Percentiles rank a stretch among this genome's conserved stretches.
Conservation (phyloP, 2,329 filamentous ascomycete species). For the Aspergillus piperis region DNA sequence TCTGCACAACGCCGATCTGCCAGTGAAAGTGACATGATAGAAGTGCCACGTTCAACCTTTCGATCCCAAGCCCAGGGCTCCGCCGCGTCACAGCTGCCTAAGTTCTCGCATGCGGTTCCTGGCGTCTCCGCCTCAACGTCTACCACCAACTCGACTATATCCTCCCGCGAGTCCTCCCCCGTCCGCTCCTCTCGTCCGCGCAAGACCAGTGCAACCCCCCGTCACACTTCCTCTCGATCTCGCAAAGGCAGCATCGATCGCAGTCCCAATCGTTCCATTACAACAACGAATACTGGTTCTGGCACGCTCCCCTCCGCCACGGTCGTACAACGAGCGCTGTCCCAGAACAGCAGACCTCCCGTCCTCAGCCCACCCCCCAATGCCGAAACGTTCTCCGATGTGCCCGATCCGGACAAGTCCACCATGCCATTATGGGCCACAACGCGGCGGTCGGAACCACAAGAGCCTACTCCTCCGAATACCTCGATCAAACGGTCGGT, state of each 20-base stretch:
- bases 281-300: conserved; percentile 40
- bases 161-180: conserved; percentile 54
- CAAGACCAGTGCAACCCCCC: conserved; percentile 35
- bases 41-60: conserved; percentile 30
- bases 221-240: conserved; percentile 52
- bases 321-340: conserved; percentile 66
- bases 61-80: conserved; percentile 29
- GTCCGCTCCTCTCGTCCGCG: conserved; percentile 33
- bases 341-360: conserved; percentile 66
- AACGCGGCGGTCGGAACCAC: conserved; percentile 30
- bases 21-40: conserved; percentile 33
- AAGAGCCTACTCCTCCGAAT: conserved; percentile 37
- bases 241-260: conserved; percentile 69
- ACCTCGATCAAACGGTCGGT: conserved; percentile 39
- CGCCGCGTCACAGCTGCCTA: conserved; percentile 36
- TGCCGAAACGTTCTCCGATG: conserved; percentile 63
- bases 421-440: conserved; percentile 41
- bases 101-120: conserved; percentile 29
- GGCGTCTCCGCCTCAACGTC: conserved; percentile 38
- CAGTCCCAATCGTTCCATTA: conserved; percentile 59
- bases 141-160: conserved; percentile 46
- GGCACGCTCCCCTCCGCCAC: conserved; percentile 59
- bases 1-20: conserved; percentile 30
- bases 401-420: conserved; percentile 66
- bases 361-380: conserved; percentile 58